phyloP scores from a whole-genome alignment of 2,329 filamentous ascomycete species.

The Pyricularia sp. region DNA sequence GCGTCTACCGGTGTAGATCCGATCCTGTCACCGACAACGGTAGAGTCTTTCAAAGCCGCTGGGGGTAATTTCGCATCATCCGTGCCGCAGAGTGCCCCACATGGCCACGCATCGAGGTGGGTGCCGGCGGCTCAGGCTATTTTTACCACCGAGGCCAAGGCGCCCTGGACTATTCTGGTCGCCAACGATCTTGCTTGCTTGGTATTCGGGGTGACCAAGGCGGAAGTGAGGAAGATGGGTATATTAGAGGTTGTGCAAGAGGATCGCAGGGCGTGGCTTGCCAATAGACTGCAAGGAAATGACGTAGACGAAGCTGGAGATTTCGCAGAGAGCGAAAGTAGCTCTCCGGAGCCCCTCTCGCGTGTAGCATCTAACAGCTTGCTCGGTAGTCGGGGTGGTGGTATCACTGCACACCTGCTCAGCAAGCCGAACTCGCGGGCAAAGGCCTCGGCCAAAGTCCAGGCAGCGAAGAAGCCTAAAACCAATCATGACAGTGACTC shows the following conservation, averaged over 20 bases:
- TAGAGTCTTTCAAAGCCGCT: slow-evolving; percentile 28
- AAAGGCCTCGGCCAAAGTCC: slow-evolving; percentile 21
- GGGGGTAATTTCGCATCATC: slow-evolving; percentile 37
- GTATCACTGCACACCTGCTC: slow-evolving; percentile 79
- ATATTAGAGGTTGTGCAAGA: slow-evolving; percentile 92
- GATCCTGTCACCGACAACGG: slow-evolving; percentile 33
- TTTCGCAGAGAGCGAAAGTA: slow-evolving; percentile 23
- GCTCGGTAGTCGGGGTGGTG: slow-evolving; percentile 61
- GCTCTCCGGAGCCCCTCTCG: slow-evolving; percentile 23
- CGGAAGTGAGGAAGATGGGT: slow-evolving; percentile 87
- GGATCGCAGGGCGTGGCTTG: slow-evolving; percentile 81
- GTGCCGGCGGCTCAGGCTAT: slow-evolving; percentile 89
- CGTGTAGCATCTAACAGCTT: slow-evolving; percentile 33
- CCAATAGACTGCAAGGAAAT: slow-evolving; percentile 67
- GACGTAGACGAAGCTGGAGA: slow-evolving; percentile 38
- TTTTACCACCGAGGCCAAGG: slow-evolving; percentile 85
- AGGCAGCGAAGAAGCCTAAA: slow-evolving; percentile 50
- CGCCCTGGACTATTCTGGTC: slow-evolving; percentile 91
- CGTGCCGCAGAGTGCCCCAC: slow-evolving; percentile 33
- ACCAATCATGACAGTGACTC: slow-evolving; percentile 50
- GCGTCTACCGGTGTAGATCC: slow-evolving; percentile 32
- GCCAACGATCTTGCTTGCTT: slow-evolving; percentile 95
- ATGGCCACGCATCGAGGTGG: slow-evolving; percentile 85
- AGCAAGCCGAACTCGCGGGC: slow-evolving; percentile 65
- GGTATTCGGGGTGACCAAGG: slow-evolving; percentile 97